Evolutionary conservation across 768 basidiomycete genomes (phyloP).

Genomic region (Lactifluus rugatus): DNA sequence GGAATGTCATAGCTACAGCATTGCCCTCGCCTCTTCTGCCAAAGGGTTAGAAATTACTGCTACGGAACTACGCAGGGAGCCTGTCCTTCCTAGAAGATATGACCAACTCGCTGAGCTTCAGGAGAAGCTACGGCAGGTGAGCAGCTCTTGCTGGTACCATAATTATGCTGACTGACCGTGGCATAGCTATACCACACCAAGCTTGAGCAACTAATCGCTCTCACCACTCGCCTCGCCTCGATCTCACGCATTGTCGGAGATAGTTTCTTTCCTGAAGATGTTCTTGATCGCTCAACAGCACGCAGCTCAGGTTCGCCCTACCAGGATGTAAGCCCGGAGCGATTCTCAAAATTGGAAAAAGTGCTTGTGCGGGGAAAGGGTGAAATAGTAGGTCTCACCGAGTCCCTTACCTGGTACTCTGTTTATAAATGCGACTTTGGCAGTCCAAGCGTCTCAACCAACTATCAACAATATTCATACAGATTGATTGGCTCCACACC

Average conservation of each 20-base stretch:
- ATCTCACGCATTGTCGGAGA: conserved; percentile 53
- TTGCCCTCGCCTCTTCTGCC: conserved; percentile 60
- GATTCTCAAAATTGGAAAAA: conserved; percentile 72
- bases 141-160: conserved; percentile 26
- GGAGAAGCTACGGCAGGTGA: conserved; percentile 70
- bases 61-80: conserved; percentile 61
- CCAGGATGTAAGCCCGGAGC: conserved; percentile 70
- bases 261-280: conserved; percentile 48
- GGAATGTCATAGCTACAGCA: conserved; percentile 55
- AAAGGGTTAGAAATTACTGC: conserved; percentile 57
- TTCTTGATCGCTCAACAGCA: conserved; percentile 38
- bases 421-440: neutral
- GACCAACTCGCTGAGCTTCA: conserved; percentile 60
- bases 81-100: conserved; percentile 61
- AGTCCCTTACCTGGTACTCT: neutral
- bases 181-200: conserved; percentile 65
- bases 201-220: conserved; percentile 60
- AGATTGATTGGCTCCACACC: conserved; percentile 73
- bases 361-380: conserved; percentile 76
- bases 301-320: conserved; percentile 30
- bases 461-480: conserved; percentile 53
- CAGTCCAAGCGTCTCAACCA: conserved; percentile 61
- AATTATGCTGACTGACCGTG: neutral
- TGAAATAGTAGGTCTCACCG: conserved; percentile 56
- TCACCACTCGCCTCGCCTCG: conserved; percentile 53